These are phyloP conservation scores for Solanum habrochaites DNA, from an alignment of 257 asterid genomes.

Conservation along the genomic window DNA sequence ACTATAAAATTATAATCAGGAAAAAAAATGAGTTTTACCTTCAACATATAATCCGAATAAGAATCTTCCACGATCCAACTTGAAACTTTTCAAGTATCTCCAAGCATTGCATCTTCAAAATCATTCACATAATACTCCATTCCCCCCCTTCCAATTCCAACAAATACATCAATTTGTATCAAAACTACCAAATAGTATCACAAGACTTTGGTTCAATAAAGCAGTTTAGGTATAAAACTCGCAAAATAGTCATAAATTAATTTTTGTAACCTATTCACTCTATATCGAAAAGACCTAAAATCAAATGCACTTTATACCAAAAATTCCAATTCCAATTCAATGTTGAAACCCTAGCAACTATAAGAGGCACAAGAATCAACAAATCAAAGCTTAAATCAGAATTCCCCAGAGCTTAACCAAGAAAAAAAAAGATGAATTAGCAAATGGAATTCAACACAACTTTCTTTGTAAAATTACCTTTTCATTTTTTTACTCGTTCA, in stretches of 20 bases:
- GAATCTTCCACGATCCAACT: neutral
- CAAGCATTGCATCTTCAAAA: neutral
- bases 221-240: neutral
- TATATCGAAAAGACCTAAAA: neutral
- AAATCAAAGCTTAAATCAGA: neutral
- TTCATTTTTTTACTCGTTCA: neutral
- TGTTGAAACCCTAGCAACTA: neutral
- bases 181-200: neutral
- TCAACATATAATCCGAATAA: neutral
- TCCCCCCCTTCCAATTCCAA: neutral
- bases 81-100: neutral
- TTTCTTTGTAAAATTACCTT: neutral
- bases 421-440: neutral
- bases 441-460: neutral
- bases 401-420: neutral
- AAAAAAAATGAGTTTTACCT: neutral
- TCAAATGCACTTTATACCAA: neutral
- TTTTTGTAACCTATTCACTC: neutral
- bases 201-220: neutral
- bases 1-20: neutral
- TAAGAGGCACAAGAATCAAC: neutral
- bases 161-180: neutral
- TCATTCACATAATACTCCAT: neutral
- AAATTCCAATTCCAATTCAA: neutral
- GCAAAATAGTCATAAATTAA: neutral